A percentile compares a stretch with the other conserved stretches of the same genome.
These are phyloP conservation scores for Scleroderma citrinum DNA, from an alignment of 768 basidiomycete genomes.

Conservation along the genomic window DNA sequence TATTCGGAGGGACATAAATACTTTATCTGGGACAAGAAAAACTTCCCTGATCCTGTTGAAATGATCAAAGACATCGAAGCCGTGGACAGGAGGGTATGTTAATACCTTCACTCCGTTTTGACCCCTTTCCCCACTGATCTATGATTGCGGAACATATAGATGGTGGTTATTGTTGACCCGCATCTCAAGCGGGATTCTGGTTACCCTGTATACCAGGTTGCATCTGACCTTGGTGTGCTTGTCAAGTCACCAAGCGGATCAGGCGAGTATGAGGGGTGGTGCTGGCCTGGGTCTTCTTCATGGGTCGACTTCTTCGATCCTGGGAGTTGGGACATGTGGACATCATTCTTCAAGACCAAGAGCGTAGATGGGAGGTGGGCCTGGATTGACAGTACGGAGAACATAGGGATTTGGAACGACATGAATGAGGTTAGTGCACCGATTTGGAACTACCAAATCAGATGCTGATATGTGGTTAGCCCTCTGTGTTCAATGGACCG, in stretches of 20 bases:
- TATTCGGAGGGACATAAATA: slow-evolving; percentile 93
- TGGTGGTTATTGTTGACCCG: slow-evolving; percentile 97
- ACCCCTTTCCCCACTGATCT: background rate
- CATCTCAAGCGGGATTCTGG: slow-evolving; percentile 80
- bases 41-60: slow-evolving; percentile 89
- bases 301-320: slow-evolving; percentile 99
- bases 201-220: slow-evolving; percentile 82
- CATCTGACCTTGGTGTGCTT: slow-evolving; percentile 75
- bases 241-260: slow-evolving; percentile 77
- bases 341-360: slow-evolving; percentile 65
- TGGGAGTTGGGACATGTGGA: slow-evolving; percentile 87
- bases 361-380: slow-evolving; percentile 53
- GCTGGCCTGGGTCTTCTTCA: slow-evolving; percentile 93
- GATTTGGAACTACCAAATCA: background rate
- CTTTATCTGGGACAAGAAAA: slow-evolving; percentile 92
- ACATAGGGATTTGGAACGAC: slow-evolving; percentile 96
- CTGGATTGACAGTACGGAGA: slow-evolving; percentile 76
- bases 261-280: slow-evolving; percentile 95
- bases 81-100: slow-evolving; percentile 70
- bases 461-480: slow-evolving; percentile 42
- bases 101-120: background rate
- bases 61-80: slow-evolving; percentile 90
- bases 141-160: slow-evolving; percentile 39
- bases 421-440: slow-evolving; percentile 84
- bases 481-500: slow-evolving; percentile 97